Base-by-base conservation (phyloP, 2,329 filamentous ascomycete genomes). In the Colletotrichum incanum region DNA sequence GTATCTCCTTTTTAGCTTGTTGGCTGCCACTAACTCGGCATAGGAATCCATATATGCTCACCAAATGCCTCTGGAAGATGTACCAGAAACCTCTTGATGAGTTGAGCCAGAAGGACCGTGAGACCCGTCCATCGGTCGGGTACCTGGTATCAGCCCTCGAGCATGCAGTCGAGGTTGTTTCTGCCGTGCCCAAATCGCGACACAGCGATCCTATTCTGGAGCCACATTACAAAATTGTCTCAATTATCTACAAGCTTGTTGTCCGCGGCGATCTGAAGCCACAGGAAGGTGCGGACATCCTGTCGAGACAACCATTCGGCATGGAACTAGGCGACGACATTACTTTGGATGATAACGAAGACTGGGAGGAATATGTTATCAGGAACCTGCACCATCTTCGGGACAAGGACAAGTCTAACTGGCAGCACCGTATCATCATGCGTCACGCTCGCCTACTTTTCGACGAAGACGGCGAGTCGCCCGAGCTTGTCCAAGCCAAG, bases 401-500 rank as follows among this genome's bases (percentile, higher is more conserved):
- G 16, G 89, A 91, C 60, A 94, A 94, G 73, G 95, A 98, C 82
- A 97, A 97, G 84, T 93, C 94, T 0, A 96, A 96, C 77, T 98
- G 95, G 95, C 95, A 98, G 78, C 95, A 98, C 80, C 93, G 95
- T 26, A 95, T 98, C 83, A 94, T 94, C 65, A 92, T 93, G 78
- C 91, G 95, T 31, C 92, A 94, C 77, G 86, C 89, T 1, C 84
- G 83, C 43, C 88, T 91, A 26, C 76, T 91, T 9, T 90, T 88
- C 65, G 84, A 86, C 63, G 84, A 87, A 39, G 80, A 82, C 47
- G 79, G 81, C 54, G 73, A 67, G 2, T 73, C 76, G 80, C 89
- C 74, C 59, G 84, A 86, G 63, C 81, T 86, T n/a, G 89, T 88
- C 41, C 92, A 93, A 28, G 95, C 95, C 76, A 89, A 92, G 78